These are phyloP conservation scores for Penicillium capsulatum DNA, from an alignment of 2,329 filamentous ascomycete genomes.

Conservation along the genomic window DNA sequence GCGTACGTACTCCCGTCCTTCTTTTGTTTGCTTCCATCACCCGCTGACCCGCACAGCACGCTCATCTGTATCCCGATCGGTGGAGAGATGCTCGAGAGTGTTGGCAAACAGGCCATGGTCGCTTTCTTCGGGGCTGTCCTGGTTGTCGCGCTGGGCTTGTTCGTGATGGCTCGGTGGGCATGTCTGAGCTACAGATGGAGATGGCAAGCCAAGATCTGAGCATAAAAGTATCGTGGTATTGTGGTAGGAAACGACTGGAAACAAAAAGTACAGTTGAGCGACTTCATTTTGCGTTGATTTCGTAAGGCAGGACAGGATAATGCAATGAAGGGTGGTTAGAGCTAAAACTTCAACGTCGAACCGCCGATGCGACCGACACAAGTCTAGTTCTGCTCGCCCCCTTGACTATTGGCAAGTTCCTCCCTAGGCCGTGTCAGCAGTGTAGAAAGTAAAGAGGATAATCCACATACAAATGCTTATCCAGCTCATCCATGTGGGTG, in stretches of 20 bases:
- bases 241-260: no score
- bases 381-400: conserved; percentile 20
- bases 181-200: conserved; percentile 39
- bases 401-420: conserved; percentile 14
- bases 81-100: conserved; percentile 48
- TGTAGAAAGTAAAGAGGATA: background rate
- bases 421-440: conserved; percentile 12
- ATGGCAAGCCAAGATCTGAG: conserved; percentile 37
- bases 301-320: no score
- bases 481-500: conserved; percentile 25
- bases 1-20: conserved; percentile 32
- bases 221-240: background rate
- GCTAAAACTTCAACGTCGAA: no score
- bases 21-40: no score
- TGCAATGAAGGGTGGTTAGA: no score
- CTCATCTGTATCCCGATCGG: conserved; percentile 48
- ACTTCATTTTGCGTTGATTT: no score
- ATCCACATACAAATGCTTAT: conserved; percentile 24
- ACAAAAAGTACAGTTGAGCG: no score
- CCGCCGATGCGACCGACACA: background rate
- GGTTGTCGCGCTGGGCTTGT: conserved; percentile 33
- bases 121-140: conserved; percentile 45
- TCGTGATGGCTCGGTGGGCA: conserved; percentile 37
- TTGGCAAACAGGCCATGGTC: conserved; percentile 45
- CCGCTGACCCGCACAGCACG: no score